Evolutionary conservation across 805 yeast genomes (phyloP).

Genomic region (Pichia heedii): DNA sequence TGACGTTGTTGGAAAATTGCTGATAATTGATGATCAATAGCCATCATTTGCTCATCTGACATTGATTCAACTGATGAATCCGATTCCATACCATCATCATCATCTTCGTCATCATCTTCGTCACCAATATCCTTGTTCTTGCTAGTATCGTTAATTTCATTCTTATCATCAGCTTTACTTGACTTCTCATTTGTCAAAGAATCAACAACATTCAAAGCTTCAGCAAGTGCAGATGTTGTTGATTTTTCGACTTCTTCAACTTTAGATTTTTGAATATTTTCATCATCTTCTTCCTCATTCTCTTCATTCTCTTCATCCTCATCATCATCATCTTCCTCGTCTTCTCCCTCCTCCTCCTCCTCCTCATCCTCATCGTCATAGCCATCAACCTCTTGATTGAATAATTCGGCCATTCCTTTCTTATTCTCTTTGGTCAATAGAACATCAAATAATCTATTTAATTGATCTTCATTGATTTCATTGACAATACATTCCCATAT

Average conservation of each 20-base stretch:
- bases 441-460: conserved; percentile 45
- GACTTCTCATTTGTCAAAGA: conserved; percentile 17
- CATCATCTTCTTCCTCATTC: conserved; percentile 35
- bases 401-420: conserved; percentile 69
- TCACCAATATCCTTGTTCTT: conserved; percentile 13
- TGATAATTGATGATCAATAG: conserved; percentile 76
- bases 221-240: conserved; percentile 58
- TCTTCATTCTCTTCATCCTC: conserved; percentile 19
- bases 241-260: conserved; percentile 30
- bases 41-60: conserved; percentile 97
- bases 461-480: conserved; percentile 34
- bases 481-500: conserved; percentile 41
- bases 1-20: conserved; percentile 78
- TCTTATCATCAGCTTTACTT: conserved; percentile 27
- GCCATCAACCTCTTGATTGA: conserved; percentile 51
- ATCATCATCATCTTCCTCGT: conserved; percentile 14
- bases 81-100: conserved; percentile 39
- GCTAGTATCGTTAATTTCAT: conserved; percentile 22
- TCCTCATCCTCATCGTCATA: conserved; percentile 40
- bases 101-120: conserved; percentile 27
- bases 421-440: conserved; percentile 64
- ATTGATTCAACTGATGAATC: conserved; percentile 65
- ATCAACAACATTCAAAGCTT: conserved; percentile 59
- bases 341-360: conserved; percentile 26
- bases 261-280: conserved; percentile 26